Base-by-base conservation (phyloP, 306 rosid genomes). In the Castanospermum australe region DNA sequence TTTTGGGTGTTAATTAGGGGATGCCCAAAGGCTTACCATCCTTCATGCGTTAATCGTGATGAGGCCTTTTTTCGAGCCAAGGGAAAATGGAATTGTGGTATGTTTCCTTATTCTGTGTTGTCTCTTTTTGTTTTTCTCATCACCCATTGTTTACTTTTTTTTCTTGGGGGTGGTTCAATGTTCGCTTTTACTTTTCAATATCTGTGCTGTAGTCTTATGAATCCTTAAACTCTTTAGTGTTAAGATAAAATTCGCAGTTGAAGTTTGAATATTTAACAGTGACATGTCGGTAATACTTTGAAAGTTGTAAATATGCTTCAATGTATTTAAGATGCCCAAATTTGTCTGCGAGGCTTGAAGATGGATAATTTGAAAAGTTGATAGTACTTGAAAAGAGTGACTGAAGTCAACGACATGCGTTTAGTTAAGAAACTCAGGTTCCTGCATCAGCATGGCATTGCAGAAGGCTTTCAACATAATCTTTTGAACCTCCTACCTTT, bases 51-150 rank as follows among this genome's bases (percentile, higher is more conserved):
- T 74, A 90, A 96, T 81, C 96, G 91, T 0, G 99, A 96, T 14
- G 98, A 93, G 66, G 99, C 98, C 25, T 96, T 96, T 87, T 96
- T 96, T 84, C 93, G 80, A 76, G 71, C 99, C 6, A 95, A 95
- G 93, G 99, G 99, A 81, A 92, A 91, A 79, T 96, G 98, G 98
- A 96, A 96, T 72, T 96, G 99, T 25, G 98, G 99, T 96, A 85
- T 72, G 82, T 70, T 85, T 81, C 78, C 76, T 77, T 76, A 15
- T 60, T 44, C 47, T 42, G 41, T 22, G 6, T 24, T 32, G 24
- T 60, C 32, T 25, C 21, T 7, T 32, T 32, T 67, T 44, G 42
- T 56, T 38, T 2, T 24, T 32, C 48, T 15, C 1, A 4, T 14
- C 41, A 44, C 66, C 50, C 36, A 18, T 45, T 41, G 25, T 24